Evolutionary conservation across 2,329 filamentous ascomycete species (phyloP).

Genomic region (Colletotrichum sidae): DNA sequence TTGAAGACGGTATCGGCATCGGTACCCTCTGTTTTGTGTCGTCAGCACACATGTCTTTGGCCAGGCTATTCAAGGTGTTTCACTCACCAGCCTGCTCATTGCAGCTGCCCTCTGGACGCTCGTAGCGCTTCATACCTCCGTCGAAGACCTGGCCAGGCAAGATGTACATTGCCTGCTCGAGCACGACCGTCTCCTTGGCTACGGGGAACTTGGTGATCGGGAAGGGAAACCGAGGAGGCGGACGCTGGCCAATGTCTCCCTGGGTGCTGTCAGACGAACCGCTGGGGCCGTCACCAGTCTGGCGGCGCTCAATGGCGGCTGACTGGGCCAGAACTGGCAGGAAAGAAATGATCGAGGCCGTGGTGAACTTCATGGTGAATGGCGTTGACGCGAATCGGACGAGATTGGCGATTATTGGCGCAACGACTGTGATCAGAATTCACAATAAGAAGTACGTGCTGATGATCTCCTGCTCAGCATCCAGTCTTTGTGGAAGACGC

Average conservation of each 20-base stretch:
- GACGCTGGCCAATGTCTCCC: constrained; percentile 42
- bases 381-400: not conserved
- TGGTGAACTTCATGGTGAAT: constrained; percentile 40
- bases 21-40: constrained; percentile 48
- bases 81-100: constrained; percentile 49
- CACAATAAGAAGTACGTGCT: not conserved
- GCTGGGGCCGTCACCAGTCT: constrained; percentile 42
- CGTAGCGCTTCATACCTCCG: constrained; percentile 51
- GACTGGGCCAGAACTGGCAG: constrained; percentile 39
- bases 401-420: not conserved
- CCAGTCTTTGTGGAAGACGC: not conserved
- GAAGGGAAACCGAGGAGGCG: constrained; percentile 45
- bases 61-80: not conserved
- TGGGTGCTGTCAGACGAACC: constrained; percentile 42
- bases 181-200: constrained; percentile 43
- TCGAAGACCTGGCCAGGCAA: constrained; percentile 47
- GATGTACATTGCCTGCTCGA: constrained; percentile 46
- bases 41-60: not conserved
- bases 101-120: constrained; percentile 54
- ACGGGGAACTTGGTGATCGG: constrained; percentile 45
- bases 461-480: not conserved
- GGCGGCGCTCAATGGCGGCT: constrained; percentile 38
- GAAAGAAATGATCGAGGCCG: constrained; percentile 38
- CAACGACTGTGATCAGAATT: not conserved
- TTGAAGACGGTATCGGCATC: constrained; percentile 54